Evolutionary conservation across 2,329 filamentous ascomycete species (phyloP).

Genomic region (Phaeosphaeriaceae sp.): DNA sequence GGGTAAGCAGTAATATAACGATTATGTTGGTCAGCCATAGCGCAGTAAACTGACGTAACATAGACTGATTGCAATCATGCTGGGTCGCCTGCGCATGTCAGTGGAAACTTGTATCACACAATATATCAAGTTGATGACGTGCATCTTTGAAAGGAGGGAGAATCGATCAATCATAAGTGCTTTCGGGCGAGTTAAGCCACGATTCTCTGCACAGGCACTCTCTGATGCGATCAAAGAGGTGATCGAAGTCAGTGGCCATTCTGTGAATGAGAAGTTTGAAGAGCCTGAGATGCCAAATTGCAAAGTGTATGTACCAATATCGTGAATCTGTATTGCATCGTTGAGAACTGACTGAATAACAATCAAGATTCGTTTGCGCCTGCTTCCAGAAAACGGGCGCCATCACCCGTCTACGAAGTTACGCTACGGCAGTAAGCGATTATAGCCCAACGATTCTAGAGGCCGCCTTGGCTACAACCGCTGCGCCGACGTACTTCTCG

Average conservation of each 20-base stretch:
- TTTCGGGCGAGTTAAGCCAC: slow-evolving; percentile 12
- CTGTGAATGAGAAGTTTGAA: slow-evolving; percentile 9
- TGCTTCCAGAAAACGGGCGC: slow-evolving; percentile 49
- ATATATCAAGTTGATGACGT: slow-evolving; percentile 18
- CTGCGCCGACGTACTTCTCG: slow-evolving; percentile 40
- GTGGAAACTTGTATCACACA: slow-evolving; percentile 25
- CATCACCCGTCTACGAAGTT: slow-evolving; percentile 45
- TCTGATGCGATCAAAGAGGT: slow-evolving; percentile 16
- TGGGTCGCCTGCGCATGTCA: slow-evolving; percentile 23
- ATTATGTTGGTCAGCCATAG: background rate
- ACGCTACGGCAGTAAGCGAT: slow-evolving; percentile 13
- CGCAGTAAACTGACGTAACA: background rate
- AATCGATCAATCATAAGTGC: slow-evolving; percentile 5
- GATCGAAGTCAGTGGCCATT: slow-evolving; percentile 4
- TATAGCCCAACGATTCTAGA: slow-evolving; percentile 29
- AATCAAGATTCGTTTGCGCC: slow-evolving; percentile 51
- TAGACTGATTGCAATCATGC: slow-evolving; percentile 32
- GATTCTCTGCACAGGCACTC: slow-evolving; percentile 16
- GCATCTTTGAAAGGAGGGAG: slow-evolving; percentile 11
- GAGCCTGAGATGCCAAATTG: slow-evolving; percentile 6
- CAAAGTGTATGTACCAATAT: slow-evolving; percentile 14
- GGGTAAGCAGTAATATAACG: slow-evolving; percentile 13
- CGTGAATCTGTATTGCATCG: no score
- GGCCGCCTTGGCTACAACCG: slow-evolving; percentile 38
- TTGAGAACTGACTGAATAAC: no score